phyloP scores from a whole-genome alignment of 1,139 yeast genomes.

The Blastobotrys capitulatus region DNA sequence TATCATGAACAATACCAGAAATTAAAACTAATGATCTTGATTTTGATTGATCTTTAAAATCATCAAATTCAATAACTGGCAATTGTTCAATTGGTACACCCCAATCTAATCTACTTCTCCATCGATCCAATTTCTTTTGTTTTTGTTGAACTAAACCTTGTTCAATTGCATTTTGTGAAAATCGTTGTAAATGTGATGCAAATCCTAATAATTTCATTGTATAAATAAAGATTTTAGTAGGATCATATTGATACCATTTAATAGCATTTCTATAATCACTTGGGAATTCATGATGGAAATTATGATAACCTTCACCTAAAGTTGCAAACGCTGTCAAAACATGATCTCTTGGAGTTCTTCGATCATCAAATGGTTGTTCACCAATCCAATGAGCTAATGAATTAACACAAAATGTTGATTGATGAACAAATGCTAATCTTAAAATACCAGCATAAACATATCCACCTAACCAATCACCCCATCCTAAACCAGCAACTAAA shows the following conservation, averaged over 20 bases:
- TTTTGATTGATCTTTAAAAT: slow-evolving; percentile 66
- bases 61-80: slow-evolving; percentile 88
- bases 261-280: slow-evolving; percentile 97
- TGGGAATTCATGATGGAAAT: slow-evolving; percentile 99
- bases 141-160: slow-evolving; percentile 95
- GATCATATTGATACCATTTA: slow-evolving; percentile 98
- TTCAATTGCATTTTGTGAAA: slow-evolving; percentile 92
- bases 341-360: slow-evolving; percentile 97
- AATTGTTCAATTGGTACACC: slow-evolving; percentile 79
- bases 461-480: slow-evolving; percentile 94
- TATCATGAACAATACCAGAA: slow-evolving; percentile 93
- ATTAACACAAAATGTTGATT: slow-evolving; percentile 97
- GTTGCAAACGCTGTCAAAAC: slow-evolving; percentile 90
- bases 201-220: slow-evolving; percentile 69
- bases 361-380: slow-evolving; percentile 94
- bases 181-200: slow-evolving; percentile 85
- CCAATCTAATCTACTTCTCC: slow-evolving; percentile 81
- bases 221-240: slow-evolving; percentile 82
- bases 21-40: slow-evolving; percentile 66
- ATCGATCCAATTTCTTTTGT: slow-evolving; percentile 86
- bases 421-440: slow-evolving; percentile 82
- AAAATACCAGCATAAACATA: slow-evolving; percentile 85
- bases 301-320: slow-evolving; percentile 98
- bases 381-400: slow-evolving; percentile 99
- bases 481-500: slow-evolving; percentile 66